These are phyloP conservation scores for Penicillium sp. DNA, from an alignment of 2,329 filamentous ascomycete species.

Conservation along the genomic window DNA sequence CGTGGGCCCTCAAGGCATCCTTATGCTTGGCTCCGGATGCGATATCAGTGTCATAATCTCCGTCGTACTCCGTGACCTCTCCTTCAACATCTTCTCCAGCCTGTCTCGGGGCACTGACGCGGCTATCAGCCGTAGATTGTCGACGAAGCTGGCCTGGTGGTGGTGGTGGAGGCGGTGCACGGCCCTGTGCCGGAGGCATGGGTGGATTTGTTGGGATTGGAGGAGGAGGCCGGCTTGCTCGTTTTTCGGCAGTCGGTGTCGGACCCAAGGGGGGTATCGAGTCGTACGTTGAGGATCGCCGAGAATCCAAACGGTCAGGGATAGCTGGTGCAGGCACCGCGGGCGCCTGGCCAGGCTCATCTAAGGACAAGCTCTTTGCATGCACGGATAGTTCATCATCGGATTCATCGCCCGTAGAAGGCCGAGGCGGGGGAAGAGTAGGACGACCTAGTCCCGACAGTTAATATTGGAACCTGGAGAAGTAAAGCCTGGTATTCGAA, in stretches of 20 bases:
- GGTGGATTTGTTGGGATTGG: conserved; percentile 45
- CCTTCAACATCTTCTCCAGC: conserved; percentile 68
- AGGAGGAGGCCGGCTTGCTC: conserved; percentile 49
- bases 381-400: conserved; percentile 78
- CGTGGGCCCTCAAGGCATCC: conserved; percentile 84
- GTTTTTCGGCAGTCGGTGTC: conserved; percentile 42
- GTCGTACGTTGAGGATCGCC: conserved; percentile 42
- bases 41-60: conserved; percentile 97
- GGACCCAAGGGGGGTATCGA: conserved; percentile 47
- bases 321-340: conserved; percentile 51
- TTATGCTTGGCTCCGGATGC: conserved; percentile 92
- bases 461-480: conserved; percentile 22
- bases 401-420: conserved; percentile 76
- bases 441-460: conserved; percentile 62
- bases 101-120: conserved; percentile 49
- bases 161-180: conserved; percentile 69
- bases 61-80: conserved; percentile 91
- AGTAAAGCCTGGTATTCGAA: background rate
- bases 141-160: conserved; percentile 57
- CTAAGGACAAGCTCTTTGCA: conserved; percentile 50
- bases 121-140: conserved; percentile 62
- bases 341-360: conserved; percentile 50
- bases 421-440: conserved; percentile 57
- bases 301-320: conserved; percentile 47
- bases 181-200: conserved; percentile 53